Percentiles rank a stretch among this genome's conserved stretches.
These are phyloP conservation scores for Exophiala sp. DNA, from an alignment of 2,329 filamentous ascomycete genomes.

Conservation along the genomic window DNA sequence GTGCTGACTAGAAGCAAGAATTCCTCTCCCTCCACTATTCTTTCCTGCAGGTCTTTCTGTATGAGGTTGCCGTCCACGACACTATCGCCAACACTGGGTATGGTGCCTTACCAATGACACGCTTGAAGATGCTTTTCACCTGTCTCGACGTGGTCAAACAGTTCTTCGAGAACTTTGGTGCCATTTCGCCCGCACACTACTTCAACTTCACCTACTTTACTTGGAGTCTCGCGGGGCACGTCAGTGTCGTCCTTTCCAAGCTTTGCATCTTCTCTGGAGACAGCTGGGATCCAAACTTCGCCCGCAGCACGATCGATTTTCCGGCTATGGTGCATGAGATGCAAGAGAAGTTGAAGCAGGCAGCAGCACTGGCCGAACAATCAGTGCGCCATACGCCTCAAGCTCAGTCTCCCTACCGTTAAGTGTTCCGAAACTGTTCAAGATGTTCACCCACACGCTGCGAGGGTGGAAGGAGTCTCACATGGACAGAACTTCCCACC, in stretches of 20 bases:
- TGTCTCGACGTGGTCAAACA: constrained; percentile 47
- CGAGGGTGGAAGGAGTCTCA: constrained; percentile 3
- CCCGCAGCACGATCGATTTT: constrained; percentile 27
- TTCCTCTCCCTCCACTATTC: constrained; percentile 30
- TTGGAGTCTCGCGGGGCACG: constrained; percentile 49
- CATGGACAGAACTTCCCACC: background rate
- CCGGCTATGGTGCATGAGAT: constrained; percentile 22
- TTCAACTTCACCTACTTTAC: constrained; percentile 47
- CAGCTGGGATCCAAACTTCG: constrained; percentile 31
- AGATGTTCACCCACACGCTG: background rate
- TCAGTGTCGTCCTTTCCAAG: constrained; percentile 31
- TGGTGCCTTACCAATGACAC: constrained; percentile 37
- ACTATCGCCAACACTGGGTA: constrained; percentile 42
- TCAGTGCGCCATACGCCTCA: background rate
- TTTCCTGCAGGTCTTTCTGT: constrained; percentile 31
- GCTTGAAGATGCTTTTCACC: constrained; percentile 51
- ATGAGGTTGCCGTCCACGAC: constrained; percentile 27
- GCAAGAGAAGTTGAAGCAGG: constrained; percentile 24
- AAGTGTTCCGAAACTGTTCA: background rate
- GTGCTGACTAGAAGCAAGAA: constrained; percentile 24
- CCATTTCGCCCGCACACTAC: constrained; percentile 43
- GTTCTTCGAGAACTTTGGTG: constrained; percentile 51
- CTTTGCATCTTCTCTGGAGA: constrained; percentile 27
- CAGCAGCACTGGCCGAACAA: background rate
- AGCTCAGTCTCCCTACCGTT: background rate